Percentiles rank a stretch among this genome's conserved stretches.
Conservation (phyloP, 495 filamentous ascomycete genomes). For the Symbiotaphrina buchneri region DNA sequence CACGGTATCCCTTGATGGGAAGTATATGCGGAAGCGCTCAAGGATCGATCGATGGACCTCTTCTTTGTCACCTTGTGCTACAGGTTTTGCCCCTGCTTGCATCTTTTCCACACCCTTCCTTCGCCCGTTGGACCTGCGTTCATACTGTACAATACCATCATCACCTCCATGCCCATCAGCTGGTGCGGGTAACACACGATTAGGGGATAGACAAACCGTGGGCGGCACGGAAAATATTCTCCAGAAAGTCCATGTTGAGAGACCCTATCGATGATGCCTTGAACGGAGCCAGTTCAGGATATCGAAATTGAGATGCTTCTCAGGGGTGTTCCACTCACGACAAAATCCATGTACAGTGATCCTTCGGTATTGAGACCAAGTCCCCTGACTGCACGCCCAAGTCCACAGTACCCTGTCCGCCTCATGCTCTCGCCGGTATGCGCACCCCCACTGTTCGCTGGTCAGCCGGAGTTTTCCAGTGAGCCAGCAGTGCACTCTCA, state of each 20-base stretch:
- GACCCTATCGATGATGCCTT: slow-evolving; percentile 64
- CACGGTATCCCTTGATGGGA: slow-evolving; percentile 60
- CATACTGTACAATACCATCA: slow-evolving; percentile 30
- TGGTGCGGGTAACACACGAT: slow-evolving; percentile 6
- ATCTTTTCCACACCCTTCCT: slow-evolving; percentile 1
- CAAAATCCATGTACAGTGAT: slow-evolving; percentile 33
- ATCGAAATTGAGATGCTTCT: too few relatives aligned
- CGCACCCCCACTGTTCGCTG: slow-evolving; percentile 9
- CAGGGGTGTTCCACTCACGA: slow-evolving; percentile 16
- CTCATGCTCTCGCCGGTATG: slow-evolving; percentile 27
- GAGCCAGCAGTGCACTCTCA: slow-evolving; percentile 1
- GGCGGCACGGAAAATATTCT: slow-evolving; percentile 49
- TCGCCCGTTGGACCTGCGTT: slow-evolving; percentile 15
- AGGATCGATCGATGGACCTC: slow-evolving; percentile 16
- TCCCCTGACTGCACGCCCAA: slow-evolving; percentile 32
- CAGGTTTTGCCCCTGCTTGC: background rate
- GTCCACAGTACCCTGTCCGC: slow-evolving; percentile 45
- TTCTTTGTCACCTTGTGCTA: slow-evolving; percentile 5
- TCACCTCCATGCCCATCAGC: slow-evolving; percentile 23
- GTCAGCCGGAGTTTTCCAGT: too few relatives aligned
- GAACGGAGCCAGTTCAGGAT: slow-evolving; percentile 4
- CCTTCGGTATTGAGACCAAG: slow-evolving; percentile 27
- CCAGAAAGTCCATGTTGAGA: slow-evolving; percentile 41
- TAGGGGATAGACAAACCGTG: slow-evolving; percentile 26
- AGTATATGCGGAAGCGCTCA: slow-evolving; percentile 49